Base-by-base conservation (phyloP, 208 protist genomes). In the Trypanosoma mega region DNA sequence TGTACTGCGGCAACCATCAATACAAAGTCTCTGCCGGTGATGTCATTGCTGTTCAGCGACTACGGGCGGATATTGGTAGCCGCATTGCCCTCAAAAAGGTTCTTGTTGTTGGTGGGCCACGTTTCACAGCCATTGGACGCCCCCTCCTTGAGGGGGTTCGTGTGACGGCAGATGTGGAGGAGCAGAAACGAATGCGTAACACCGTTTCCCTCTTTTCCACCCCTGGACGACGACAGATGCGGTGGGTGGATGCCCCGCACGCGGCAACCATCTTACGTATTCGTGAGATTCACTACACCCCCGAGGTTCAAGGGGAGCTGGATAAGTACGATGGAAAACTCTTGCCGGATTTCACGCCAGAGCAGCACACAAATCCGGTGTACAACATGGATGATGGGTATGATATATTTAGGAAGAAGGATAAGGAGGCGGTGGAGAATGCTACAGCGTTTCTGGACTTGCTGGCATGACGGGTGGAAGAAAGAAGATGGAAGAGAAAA, bases 111-210 rank as follows among this genome's bases (percentile, higher is more conserved):
- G 90, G 88, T 20, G 87, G 87, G 1, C 56, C 69, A 23, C 74
- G 78, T 45, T 97, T 97, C 52, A 95, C 88, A 7, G 90, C 90
- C 27, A 71, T 97, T 39, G 93, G 93, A 16, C 76, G 90, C 1
- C 93, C 93, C 14, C 63, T 97, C 18, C 69, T 97, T 6, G 57
- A 74, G 27, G 37, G 76, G 36, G 82, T 74, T 0, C 68, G 77
- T 6, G 86, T 96, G 16, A 82, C 64, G 5, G 90, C 84, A 5
- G 79, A 85, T 23, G 90, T 97, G 7, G 90, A 96, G 65, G 87
- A 97, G 74, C 90, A 97, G 55, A 93, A 89, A 53, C 74, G 80
- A 11, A 85, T 94, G 83, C 84, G 88, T 31, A 93, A 93, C 62
- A 76, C 92, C 2, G 81, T 96, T 8, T 93, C 85, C 11, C 71